Evolutionary conservation across 2,329 filamentous ascomycete species (phyloP).

Genomic region (Sclerotinia nivalis): DNA sequence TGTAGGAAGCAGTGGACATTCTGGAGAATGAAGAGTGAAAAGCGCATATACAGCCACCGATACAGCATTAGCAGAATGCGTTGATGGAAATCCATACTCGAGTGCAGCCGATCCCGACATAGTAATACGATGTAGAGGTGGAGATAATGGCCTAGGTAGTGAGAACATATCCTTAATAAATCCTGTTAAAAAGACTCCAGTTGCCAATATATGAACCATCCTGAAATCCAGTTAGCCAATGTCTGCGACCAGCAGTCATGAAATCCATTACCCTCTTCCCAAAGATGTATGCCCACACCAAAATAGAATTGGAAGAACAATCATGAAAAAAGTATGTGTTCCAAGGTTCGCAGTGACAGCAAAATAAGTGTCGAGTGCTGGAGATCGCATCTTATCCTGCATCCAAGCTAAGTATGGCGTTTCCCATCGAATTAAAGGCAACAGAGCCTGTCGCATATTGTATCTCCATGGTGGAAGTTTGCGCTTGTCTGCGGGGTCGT

Average conservation of each 20-base stretch:
- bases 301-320: conserved; percentile 89
- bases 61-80: conserved; percentile 94
- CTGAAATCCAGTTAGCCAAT: conserved; percentile 43
- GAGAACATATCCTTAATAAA: conserved; percentile 95
- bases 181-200: conserved; percentile 83
- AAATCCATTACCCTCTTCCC: conserved; percentile 73
- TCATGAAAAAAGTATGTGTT: conserved; percentile 99
- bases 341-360: conserved; percentile 94
- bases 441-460: conserved; percentile 72
- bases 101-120: conserved; percentile 95
- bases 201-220: conserved; percentile 73
- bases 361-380: conserved; percentile 91
- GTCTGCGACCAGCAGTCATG: conserved; percentile 2
- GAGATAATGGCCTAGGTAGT: conserved; percentile 86
- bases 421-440: conserved; percentile 90
- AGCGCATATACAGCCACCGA: conserved; percentile 88
- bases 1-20: conserved; percentile 60
- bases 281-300: conserved; percentile 89
- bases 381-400: conserved; percentile 77
- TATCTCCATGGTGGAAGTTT: conserved; percentile 89
- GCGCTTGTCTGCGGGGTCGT: conserved; percentile 64
- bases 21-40: conserved; percentile 65
- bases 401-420: conserved; percentile 89
- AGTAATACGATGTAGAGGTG: conserved; percentile 89
- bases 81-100: conserved; percentile 96